Conservation (phyloP, 108 stramenopile genomes). For the Tribonema minus region DNA sequence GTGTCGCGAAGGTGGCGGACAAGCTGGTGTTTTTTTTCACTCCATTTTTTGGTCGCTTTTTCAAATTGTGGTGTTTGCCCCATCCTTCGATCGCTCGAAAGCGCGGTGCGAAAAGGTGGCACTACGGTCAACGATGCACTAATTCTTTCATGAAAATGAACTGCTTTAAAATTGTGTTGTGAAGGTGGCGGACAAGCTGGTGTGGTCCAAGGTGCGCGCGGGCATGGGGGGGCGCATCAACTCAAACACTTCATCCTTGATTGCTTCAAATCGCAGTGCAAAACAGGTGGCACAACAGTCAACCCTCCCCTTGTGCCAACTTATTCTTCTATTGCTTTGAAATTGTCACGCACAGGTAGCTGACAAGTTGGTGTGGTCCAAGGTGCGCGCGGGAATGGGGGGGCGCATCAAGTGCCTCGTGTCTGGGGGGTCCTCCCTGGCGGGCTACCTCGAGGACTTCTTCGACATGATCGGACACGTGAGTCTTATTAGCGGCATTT, state of each 20-base stretch:
- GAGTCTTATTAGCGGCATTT: neutral
- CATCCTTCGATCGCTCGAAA: too few species aligned
- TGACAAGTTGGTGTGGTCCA: conserved; percentile 82
- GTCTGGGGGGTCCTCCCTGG: conserved; percentile 77
- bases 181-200: conserved; percentile 72
- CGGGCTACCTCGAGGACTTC: conserved; percentile 77
- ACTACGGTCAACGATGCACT: too few species aligned
- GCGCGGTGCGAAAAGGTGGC: too few species aligned
- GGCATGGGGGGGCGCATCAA: conserved; percentile 82
- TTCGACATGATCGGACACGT: conserved; percentile 75
- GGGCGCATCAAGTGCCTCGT: conserved; percentile 74
- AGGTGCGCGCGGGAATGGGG: conserved; percentile 83
- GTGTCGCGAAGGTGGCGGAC: conserved; percentile 66
- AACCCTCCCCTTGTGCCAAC: too few species aligned
- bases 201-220: conserved; percentile 80
- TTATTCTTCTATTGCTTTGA: too few species aligned
- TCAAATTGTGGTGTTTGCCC: too few species aligned
- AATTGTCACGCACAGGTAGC: conserved; percentile 54
- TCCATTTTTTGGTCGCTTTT: too few species aligned
- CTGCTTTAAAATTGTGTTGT: too few species aligned
- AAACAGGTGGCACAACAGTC: too few species aligned
- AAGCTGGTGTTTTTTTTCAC: conserved; percentile 88
- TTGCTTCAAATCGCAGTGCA: too few species aligned
- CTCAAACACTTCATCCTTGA: too few species aligned
- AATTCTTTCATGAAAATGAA: too few species aligned